Base-by-base conservation (phyloP, 164 flowering plant genomes). In the Amborella trichopoda region DNA sequence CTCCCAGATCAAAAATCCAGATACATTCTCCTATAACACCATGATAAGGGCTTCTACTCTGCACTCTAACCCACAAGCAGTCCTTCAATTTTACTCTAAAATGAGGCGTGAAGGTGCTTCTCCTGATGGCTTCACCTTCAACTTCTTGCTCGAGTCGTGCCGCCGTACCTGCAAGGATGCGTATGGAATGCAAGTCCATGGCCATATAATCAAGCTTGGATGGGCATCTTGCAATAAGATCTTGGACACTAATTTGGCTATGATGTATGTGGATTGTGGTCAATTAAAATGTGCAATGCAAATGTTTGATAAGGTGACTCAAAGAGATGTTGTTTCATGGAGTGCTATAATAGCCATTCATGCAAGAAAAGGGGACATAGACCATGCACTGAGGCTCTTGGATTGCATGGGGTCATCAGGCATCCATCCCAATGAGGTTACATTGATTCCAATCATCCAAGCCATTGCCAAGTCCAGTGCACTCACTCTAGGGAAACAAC, bases 181-280 rank as follows among this genome's bases (percentile, higher is more conserved):
- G 2, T 17, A 45, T 20, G 81, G 72, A 5, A 32, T 43, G 9
- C 32, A 46, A 19, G 43, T 59, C 40, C 83, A 80, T 49, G 49
- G 56, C 41, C 76, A 70, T 19, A 62, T 61, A n/a, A 30, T 72
- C 3, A 77, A 47, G 28, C 57, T 74, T 40, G 88, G 93, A 0
- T 83, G 93, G 93, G 81, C 77, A 27, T 34, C 49, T 25, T 74
- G n/a, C n/a, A n/a, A 80, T 39, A 87, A 77, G 52, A 80, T 80
- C 62, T 87, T 83, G 26, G 71, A 60, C 14, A 83, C 77, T 38
- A 81, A 81, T 13, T 63, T 80, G 67, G 54, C 75, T 14, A 75
- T 74, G 66, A 59, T 68, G 59, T 83, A 80, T 33, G 67, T 59
- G 3, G 58, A 46, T 44, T 68, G 78, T 69, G 26, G 56, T n/a